Evolutionary conservation across 2,329 filamentous ascomycete species (phyloP).

Genomic region (Dactylellina drechsleri): DNA sequence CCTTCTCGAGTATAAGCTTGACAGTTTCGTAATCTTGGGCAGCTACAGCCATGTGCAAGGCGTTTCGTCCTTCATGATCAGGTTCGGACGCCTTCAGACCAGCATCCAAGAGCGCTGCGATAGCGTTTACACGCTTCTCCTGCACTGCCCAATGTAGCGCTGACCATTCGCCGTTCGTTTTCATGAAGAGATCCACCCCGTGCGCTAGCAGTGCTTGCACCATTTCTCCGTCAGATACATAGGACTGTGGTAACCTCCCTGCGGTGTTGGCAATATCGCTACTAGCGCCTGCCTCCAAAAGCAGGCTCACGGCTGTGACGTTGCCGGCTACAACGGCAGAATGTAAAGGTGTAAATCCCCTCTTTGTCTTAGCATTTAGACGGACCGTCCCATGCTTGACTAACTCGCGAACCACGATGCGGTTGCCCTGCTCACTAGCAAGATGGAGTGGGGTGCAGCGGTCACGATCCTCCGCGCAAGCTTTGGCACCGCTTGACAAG

Average conservation of each 20-base stretch:
- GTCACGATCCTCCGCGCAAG: slow-evolving; percentile 14
- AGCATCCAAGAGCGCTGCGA: slow-evolving; percentile 19
- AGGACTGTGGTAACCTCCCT: slow-evolving; percentile 7
- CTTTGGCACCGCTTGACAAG: slow-evolving; percentile 17
- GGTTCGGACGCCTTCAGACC: slow-evolving; percentile 7
- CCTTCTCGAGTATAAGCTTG: slow-evolving; percentile 16
- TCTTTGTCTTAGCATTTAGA: slow-evolving; percentile 19
- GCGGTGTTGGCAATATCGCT: slow-evolving; percentile 5
- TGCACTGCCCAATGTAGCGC: slow-evolving; percentile 24
- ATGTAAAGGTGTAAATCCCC: slow-evolving; percentile 11
- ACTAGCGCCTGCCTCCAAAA: slow-evolving; percentile 18
- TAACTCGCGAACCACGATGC: slow-evolving; percentile 22
- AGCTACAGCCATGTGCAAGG: slow-evolving; percentile 21
- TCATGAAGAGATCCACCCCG: neutral
- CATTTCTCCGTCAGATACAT: slow-evolving; percentile 16
- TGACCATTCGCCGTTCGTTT: slow-evolving; percentile 2
- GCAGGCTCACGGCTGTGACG: slow-evolving; percentile 7
- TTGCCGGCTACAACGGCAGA: slow-evolving; percentile 12
- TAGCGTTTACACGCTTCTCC: slow-evolving; percentile 6
- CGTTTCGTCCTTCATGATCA: slow-evolving; percentile 1
- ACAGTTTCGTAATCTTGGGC: slow-evolving; percentile 21
- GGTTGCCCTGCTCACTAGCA: slow-evolving; percentile 27
- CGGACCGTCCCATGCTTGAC: slow-evolving; percentile 8
- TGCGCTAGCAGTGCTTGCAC: slow-evolving; percentile 5
- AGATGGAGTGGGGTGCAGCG: slow-evolving; percentile 23